A percentile compares a stretch with the other conserved stretches of the same genome.
Evolutionary conservation across 768 basidiomycete genomes (phyloP).

Genomic region (Macrolepiota dolichaula): DNA sequence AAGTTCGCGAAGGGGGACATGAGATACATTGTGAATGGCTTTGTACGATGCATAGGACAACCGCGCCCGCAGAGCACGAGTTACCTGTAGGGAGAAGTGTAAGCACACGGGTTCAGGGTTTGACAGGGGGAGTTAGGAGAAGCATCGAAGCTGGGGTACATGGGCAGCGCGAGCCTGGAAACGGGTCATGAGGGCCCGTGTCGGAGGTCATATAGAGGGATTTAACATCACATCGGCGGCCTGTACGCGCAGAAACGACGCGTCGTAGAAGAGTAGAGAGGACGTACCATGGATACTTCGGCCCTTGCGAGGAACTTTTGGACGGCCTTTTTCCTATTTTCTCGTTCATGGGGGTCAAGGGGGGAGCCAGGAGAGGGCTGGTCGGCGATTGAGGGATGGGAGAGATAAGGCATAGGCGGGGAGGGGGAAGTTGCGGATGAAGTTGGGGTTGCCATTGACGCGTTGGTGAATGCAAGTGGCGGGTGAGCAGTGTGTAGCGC

Average conservation of each 20-base stretch:
- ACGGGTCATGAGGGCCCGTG: conserved; percentile 14
- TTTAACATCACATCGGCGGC: conserved; percentile 21
- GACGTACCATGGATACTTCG: conserved; percentile 75
- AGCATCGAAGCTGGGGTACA: conserved; percentile 8
- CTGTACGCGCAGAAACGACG: conserved; percentile 32
- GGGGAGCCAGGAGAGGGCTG: conserved; percentile 29
- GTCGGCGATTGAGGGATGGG: conserved; percentile 38
- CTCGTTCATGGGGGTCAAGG: conserved; percentile 46
- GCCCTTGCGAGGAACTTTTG: conserved; percentile 78
- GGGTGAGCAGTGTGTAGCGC: conserved; percentile 24
- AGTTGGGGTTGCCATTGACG: conserved; percentile 73
- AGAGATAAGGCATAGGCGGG: conserved; percentile 64
- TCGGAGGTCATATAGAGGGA: conserved; percentile 15
- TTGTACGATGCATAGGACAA: conserved; percentile 85
- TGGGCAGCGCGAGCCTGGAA: conserved; percentile 7
- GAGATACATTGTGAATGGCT: conserved; percentile 68
- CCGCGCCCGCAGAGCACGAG: conserved; percentile 75
- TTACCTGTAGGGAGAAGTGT: conserved; percentile 50
- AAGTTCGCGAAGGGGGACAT: conserved; percentile 64
- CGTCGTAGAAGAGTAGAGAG: conserved; percentile 37
- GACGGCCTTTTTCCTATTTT: conserved; percentile 63
- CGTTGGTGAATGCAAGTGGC: conserved; percentile 25
- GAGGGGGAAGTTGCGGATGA: conserved; percentile 83
- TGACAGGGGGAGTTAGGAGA: conserved; percentile 20
- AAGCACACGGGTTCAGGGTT: conserved; percentile 34